These are phyloP conservation scores for Parastagonospora avenae DNA, from an alignment of 2,329 filamentous ascomycete species.

Conservation along the genomic window DNA sequence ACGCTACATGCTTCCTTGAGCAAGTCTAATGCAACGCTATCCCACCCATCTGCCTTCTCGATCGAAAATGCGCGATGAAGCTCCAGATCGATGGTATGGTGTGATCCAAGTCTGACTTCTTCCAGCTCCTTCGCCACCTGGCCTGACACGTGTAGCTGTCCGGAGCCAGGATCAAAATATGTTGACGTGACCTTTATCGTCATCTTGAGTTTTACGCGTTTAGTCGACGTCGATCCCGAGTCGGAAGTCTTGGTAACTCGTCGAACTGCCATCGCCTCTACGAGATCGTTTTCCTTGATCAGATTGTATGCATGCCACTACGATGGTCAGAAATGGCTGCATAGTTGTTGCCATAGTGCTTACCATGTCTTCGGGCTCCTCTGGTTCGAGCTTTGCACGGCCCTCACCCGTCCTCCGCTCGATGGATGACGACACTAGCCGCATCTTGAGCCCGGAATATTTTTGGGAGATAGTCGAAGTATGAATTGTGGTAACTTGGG, in stretches of 20 bases:
- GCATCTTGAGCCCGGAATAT: constrained; percentile 54
- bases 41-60: constrained; percentile 84
- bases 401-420: constrained; percentile 68
- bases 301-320: constrained; percentile 79
- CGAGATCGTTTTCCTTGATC: constrained; percentile 67
- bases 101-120: constrained; percentile 68
- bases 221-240: constrained; percentile 66
- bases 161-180: constrained; percentile 72
- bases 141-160: constrained; percentile 71
- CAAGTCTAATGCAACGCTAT: constrained; percentile 80
- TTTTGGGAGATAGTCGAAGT: too few species aligned
- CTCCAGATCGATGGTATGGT: constrained; percentile 81
- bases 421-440: constrained; percentile 69
- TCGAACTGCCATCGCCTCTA: constrained; percentile 70
- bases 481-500: too few species aligned
- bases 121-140: constrained; percentile 70
- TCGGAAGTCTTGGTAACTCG: constrained; percentile 66
- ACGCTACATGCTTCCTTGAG: constrained; percentile 79
- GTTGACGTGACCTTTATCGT: constrained; percentile 68
- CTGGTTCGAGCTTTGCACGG: constrained; percentile 67
- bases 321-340: constrained; percentile 2
- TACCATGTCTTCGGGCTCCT: constrained; percentile 79
- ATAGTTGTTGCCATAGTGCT: background rate
- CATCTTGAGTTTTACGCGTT: constrained; percentile 67
- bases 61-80: constrained; percentile 85